Base-by-base conservation (phyloP, 2,329 filamentous ascomycete genomes). In the Fusarium miscanthi region DNA sequence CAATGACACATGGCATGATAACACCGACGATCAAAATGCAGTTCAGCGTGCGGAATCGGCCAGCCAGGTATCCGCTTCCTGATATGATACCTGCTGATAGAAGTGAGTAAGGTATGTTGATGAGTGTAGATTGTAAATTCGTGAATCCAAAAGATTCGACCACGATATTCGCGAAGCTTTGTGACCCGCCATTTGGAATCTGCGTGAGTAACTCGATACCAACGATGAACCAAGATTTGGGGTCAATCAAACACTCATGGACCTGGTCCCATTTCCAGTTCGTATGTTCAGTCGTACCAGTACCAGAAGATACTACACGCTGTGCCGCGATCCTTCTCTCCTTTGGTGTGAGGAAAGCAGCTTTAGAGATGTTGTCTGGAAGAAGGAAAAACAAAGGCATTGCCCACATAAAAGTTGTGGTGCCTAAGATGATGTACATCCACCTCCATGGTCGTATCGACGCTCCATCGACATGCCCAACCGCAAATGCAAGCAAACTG, bases 151-250 rank as follows among this genome's bases (percentile, higher is more conserved):
- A 89, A 8, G 86, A 87, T 49, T 81, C 83, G 76, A 89, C 83
- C 59, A 89, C 86, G 40, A 89, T 83, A 74, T 89, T 90, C 43
- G 86, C 85, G 53, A 90, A 90, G 72, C 85, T 87, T 72, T 88
- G 86, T 1, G 87, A 89, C 30, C 89, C 89, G 37, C 89, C 89
- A 68, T 91, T 91, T 43, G 89, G 88, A 30, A 91, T 90, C 78
- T 89, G 86, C 4, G 84, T 86, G 6, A 87, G 78, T 8, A 90
- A 68, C 27, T 85, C 83, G 27, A 91, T 84, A 4, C 80, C 81
- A 63, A 89, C 84, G 49, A 91, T 84, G 52, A 90, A 80, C 88
- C 88, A 91, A 0, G 88, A 88, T 77, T 91, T 90, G 6, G 87
- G 87, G 70, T 90, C 89, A 14, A 82, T 59, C 0, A 90, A 76